Conservation (phyloP, 2,329 filamentous ascomycete species). For the Talaromyces sp. region DNA sequence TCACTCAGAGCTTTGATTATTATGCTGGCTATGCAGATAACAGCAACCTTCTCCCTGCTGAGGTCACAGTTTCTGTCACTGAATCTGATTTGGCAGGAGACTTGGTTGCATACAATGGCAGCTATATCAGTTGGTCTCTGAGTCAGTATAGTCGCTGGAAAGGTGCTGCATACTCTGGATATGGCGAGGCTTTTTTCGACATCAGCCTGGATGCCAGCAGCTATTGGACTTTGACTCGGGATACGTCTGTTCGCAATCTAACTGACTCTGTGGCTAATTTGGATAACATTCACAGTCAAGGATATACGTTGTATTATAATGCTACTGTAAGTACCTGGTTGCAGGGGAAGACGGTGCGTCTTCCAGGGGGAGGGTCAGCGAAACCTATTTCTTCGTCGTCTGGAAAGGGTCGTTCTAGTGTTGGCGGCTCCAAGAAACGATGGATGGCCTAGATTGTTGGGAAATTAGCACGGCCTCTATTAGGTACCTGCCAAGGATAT, state of each 20-base stretch:
- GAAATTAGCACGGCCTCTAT: neutral
- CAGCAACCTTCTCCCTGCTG: slow-evolving; percentile 26
- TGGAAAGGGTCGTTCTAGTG: neutral
- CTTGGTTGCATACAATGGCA: slow-evolving; percentile 37
- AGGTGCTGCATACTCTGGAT: slow-evolving; percentile 19
- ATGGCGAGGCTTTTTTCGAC: slow-evolving; percentile 10
- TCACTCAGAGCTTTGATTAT: slow-evolving; percentile 32
- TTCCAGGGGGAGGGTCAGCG: slow-evolving; percentile 12
- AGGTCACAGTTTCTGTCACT: slow-evolving; percentile 26
- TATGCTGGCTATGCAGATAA: slow-evolving; percentile 35
- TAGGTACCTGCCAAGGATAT: neutral
- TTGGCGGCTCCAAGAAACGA: neutral
- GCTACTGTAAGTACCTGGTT: slow-evolving; percentile 15
- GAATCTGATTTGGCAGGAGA: slow-evolving; percentile 33
- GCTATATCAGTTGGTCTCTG: slow-evolving; percentile 19
- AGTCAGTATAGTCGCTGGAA: slow-evolving; percentile 16
- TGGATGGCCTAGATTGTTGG: neutral
- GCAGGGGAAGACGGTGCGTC: slow-evolving; percentile 9
- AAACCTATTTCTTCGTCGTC: slow-evolving; percentile 7
- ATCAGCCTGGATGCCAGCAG: slow-evolving; percentile 16
- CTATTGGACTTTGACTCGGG: slow-evolving; percentile 17
- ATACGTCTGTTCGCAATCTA: slow-evolving; percentile 17
- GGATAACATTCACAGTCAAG: slow-evolving; percentile 13
- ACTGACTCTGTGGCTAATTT: slow-evolving; percentile 11
- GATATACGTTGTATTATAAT: slow-evolving; percentile 19